These are phyloP conservation scores for Penicillium steckii DNA, from an alignment of 495 filamentous ascomycete species.

Conservation along the genomic window DNA sequence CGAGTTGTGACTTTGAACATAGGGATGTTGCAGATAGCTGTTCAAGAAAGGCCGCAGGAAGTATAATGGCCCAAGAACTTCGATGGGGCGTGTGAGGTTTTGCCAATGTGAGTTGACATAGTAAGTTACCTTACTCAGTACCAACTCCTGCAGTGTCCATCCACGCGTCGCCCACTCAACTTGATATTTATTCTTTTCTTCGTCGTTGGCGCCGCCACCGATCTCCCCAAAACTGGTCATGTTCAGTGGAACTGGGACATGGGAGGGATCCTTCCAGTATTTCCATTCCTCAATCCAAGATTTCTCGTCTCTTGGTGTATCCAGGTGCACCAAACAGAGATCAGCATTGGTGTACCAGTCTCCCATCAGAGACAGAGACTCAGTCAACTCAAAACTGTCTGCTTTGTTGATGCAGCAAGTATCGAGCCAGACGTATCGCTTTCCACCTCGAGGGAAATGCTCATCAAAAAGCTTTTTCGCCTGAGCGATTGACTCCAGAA, in stretches of 20 bases:
- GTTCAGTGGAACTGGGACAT: constrained; percentile 2
- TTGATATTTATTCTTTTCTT: background rate
- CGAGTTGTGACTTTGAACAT: too few species aligned
- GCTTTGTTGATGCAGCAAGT: constrained; percentile 50
- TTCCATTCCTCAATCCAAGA: constrained; percentile 26
- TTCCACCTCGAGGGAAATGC: constrained; percentile 32
- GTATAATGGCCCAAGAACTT: too few species aligned
- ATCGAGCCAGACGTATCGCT: constrained; percentile 48
- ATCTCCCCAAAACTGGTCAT: constrained; percentile 3
- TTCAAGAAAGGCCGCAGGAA: too few species aligned
- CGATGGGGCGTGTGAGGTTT: too few species aligned
- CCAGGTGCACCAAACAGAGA: constrained; percentile 46
- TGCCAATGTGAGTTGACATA: too few species aligned
- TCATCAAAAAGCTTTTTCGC: constrained; percentile 35
- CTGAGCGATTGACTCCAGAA: too few species aligned
- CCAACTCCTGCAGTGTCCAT: too few species aligned
- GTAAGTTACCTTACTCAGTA: too few species aligned
- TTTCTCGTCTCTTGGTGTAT: constrained; percentile 23
- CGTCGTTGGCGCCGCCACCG: background rate
- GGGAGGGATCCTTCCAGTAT: constrained; percentile 10
- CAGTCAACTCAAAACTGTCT: constrained; percentile 35
- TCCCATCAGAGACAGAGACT: constrained; percentile 46
- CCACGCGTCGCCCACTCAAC: too few species aligned
- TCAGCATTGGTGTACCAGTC: constrained; percentile 50
- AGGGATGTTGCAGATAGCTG: too few species aligned